Evolutionary conservation across 2,329 filamentous ascomycete genomes (phyloP).

Genomic region (Coniochaeta hoffmannii): DNA sequence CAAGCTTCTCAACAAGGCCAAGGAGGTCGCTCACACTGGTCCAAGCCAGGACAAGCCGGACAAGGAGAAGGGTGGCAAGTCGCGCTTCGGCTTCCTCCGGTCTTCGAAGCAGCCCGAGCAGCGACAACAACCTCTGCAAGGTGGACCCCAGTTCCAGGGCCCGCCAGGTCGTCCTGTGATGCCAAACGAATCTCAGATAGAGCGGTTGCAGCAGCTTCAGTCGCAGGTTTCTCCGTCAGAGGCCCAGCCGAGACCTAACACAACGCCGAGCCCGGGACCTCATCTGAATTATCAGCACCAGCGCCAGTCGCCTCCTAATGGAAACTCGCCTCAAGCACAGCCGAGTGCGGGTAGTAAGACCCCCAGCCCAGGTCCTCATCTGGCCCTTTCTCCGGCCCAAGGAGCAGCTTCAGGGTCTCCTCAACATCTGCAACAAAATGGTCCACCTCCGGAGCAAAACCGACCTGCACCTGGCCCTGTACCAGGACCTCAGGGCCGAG

Average conservation of each 20-base stretch:
- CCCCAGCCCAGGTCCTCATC: slow-evolving; percentile 3
- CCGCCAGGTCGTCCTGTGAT: slow-evolving; percentile 4
- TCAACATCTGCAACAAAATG: slow-evolving; percentile 8
- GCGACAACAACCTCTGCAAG: slow-evolving; percentile 4
- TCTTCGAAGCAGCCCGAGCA: slow-evolving; percentile 8
- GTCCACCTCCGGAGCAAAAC: background rate
- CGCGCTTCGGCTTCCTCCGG: slow-evolving; percentile 16
- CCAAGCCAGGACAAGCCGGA: slow-evolving; percentile 11
- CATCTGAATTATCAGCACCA: slow-evolving; percentile 12
- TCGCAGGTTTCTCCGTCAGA: slow-evolving; percentile 4
- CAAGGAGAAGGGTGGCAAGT: slow-evolving; percentile 13
- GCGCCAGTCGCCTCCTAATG: slow-evolving; percentile 10
- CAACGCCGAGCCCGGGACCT: slow-evolving; percentile 3
- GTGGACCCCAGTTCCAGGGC: slow-evolving; percentile 4
- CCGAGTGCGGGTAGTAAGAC: slow-evolving; percentile 2
- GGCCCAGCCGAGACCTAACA: slow-evolving; percentile 3
- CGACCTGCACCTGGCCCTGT: background rate
- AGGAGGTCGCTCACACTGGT: slow-evolving; percentile 8
- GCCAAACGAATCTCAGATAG: slow-evolving; percentile 4
- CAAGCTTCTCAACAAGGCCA: slow-evolving; percentile 14
- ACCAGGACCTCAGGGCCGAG: background rate
- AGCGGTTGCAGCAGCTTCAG: slow-evolving; percentile 6
- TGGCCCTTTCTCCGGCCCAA: background rate
- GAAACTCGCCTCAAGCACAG: background rate
- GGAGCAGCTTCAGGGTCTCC: slow-evolving; percentile 1